Conservation (phyloP, 129 eudicot genomes). For the Kitagawia praeruptora region DNA sequence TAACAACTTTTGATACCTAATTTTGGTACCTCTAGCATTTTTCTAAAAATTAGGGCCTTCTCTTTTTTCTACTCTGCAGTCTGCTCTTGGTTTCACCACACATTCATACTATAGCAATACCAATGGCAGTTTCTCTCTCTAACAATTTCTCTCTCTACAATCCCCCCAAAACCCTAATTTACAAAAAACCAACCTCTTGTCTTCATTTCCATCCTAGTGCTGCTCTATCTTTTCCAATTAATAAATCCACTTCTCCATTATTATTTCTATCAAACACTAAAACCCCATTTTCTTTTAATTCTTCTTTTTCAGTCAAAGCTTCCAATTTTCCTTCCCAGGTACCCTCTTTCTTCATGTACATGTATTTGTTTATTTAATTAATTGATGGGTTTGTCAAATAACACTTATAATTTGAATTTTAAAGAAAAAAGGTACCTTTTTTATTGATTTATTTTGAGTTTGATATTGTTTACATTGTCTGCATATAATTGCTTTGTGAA, state of each 20-base stretch:
- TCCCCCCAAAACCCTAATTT: slow-evolving; percentile 4
- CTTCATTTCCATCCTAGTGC: slow-evolving; percentile 9
- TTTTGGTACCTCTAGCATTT: too few relatives aligned
- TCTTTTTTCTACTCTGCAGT: too few relatives aligned
- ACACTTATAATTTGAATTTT: not conserved
- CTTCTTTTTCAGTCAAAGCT: slow-evolving; percentile 12
- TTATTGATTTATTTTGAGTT: not conserved
- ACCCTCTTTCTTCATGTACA: not conserved
- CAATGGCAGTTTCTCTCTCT: slow-evolving; percentile 18
- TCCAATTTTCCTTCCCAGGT: slow-evolving; percentile 31
- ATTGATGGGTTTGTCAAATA: not conserved
- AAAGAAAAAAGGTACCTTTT: not conserved
- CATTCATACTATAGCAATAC: not conserved
- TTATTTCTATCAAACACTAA: not conserved
- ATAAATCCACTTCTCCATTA: slow-evolving; percentile 1
- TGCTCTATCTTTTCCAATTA: slow-evolving; percentile 16
- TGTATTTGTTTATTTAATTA: not conserved
- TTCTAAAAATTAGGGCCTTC: too few relatives aligned
- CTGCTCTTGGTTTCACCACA: not conserved
- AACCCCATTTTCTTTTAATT: slow-evolving; percentile 16
- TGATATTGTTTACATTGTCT: not conserved
- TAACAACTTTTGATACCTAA: too few relatives aligned
- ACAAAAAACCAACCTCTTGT: not conserved
- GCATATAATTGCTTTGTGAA: not conserved
- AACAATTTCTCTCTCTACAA: slow-evolving; percentile 19